These are phyloP conservation scores for Nannochloropsis limnetica DNA, from an alignment of 352 stramenopile genomes.

Conservation along the genomic window DNA sequence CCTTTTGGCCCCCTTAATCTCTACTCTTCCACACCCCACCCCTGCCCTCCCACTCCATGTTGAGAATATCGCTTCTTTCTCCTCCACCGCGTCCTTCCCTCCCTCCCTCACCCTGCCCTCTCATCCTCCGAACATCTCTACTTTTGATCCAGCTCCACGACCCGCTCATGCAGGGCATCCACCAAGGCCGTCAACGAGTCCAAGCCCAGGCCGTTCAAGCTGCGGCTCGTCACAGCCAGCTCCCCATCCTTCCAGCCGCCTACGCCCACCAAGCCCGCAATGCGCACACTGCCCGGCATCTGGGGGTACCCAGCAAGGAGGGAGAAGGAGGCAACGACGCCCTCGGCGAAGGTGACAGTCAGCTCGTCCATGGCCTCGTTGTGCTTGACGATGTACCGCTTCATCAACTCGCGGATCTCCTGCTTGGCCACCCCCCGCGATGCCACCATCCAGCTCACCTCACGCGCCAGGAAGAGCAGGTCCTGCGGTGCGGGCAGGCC, in stretches of 20 bases:
- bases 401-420: constrained; percentile 20
- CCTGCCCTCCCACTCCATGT: neutral
- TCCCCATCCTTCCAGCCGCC: constrained; percentile 16
- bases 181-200: constrained; percentile 18
- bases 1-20: too few species aligned
- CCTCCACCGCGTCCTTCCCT: neutral
- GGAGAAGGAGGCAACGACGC: constrained; percentile 1
- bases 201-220: constrained; percentile 16
- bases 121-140: neutral
- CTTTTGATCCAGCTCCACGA: neutral
- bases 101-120: neutral
- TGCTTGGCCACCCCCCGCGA: constrained; percentile 1
- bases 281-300: constrained; percentile 10
- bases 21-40: neutral
- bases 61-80: too few species aligned
- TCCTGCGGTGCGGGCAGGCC: neutral
- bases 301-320: neutral
- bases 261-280: constrained; percentile 8
- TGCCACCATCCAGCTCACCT: neutral
- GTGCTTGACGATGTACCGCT: constrained; percentile 26
- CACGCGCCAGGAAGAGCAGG: constrained; percentile 1
- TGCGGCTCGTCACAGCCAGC: constrained; percentile 2
- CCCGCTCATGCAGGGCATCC: neutral
- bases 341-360: neutral
- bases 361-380: constrained; percentile 32